phyloP scores from a whole-genome alignment of 768 basidiomycete species.

The Phaeotremella fagi region DNA sequence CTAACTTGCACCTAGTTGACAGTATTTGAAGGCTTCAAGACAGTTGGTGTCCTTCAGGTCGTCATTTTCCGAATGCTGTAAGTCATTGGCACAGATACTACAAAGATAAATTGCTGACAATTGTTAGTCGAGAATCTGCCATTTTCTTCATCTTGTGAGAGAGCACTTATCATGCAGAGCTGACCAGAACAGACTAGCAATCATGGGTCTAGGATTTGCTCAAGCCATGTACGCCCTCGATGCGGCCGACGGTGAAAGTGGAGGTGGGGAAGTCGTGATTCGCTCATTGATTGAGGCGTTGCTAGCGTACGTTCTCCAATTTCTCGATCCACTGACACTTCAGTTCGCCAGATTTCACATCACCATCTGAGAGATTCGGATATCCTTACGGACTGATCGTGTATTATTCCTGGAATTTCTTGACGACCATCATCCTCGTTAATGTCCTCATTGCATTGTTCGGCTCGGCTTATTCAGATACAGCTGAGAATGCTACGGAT shows the following conservation, averaged over 20 bases:
- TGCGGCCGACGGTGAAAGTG: slow-evolving; percentile 74
- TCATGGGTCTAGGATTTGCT: slow-evolving; percentile 75
- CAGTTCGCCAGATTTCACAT: slow-evolving; percentile 48
- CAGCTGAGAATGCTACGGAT: slow-evolving; percentile 68
- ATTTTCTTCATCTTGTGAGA: slow-evolving; percentile 75
- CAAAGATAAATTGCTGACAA: slow-evolving; percentile 7
- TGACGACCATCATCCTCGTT: slow-evolving; percentile 75
- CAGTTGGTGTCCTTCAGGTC: slow-evolving; percentile 85
- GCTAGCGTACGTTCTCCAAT: slow-evolving; percentile 44
- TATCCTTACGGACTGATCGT: slow-evolving; percentile 59
- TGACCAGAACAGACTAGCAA: slow-evolving; percentile 54
- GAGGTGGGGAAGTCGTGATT: slow-evolving; percentile 57
- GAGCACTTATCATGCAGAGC: neutral
- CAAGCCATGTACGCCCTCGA: slow-evolving; percentile 87
- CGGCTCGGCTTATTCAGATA: slow-evolving; percentile 84
- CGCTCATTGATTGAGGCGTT: slow-evolving; percentile 73
- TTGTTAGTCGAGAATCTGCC: slow-evolving; percentile 65
- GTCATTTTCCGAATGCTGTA: slow-evolving; percentile 82
- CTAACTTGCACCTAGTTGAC: slow-evolving; percentile 30
- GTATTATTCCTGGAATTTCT: slow-evolving; percentile 84
- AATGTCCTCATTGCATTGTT: slow-evolving; percentile 96
- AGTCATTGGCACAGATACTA: slow-evolving; percentile 18
- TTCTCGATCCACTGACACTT: neutral
- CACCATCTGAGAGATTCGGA: slow-evolving; percentile 43
- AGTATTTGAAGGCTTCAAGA: slow-evolving; percentile 44